A percentile compares a stretch with the other conserved stretches of the same genome.
Conservation (phyloP, 1,284 basidiomycete species). For the Pseudozyma hubeiensis region DNA sequence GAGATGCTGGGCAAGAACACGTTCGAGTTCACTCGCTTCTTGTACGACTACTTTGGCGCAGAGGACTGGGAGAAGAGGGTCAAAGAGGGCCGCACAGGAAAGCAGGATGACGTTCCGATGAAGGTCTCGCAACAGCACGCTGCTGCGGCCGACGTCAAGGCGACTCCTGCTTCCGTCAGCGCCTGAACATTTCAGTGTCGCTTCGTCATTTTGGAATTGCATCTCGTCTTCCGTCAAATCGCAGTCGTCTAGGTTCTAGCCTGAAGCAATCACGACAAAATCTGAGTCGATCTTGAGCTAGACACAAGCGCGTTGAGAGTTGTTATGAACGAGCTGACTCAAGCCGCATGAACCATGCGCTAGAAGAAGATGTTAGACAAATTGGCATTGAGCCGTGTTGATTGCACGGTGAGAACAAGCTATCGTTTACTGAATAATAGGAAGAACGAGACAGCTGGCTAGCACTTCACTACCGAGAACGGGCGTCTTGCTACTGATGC, state of each 20-base stretch:
- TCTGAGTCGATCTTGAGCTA: too few species aligned
- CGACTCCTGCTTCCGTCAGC: neutral
- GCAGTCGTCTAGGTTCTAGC: too few species aligned
- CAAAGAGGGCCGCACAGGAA: conserved; percentile 75
- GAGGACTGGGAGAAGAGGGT: conserved; percentile 54
- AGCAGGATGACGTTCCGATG: neutral
- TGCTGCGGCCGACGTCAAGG: neutral
- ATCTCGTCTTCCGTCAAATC: too few species aligned
- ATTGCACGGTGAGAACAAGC: neutral
- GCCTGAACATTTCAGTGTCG: neutral
- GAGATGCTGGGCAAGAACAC: conserved; percentile 41
- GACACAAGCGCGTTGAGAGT: too few species aligned
- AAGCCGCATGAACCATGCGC: too few species aligned
- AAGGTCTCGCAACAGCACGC: neutral
- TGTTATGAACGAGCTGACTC: too few species aligned
- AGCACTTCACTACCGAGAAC: conserved; percentile 18
- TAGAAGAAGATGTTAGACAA: neutral
- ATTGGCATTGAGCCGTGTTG: too few species aligned
- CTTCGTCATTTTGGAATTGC: too few species aligned
- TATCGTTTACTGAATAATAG: conserved; percentile 8
- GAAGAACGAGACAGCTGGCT: conserved; percentile 20
- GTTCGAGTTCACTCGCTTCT: conserved; percentile 49
- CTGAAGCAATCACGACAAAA: too few species aligned
- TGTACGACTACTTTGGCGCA: conserved; percentile 60
- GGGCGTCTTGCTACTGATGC: conserved; percentile 20